Evolutionary conservation across 768 basidiomycete species (phyloP), one percentile per base, ranked within the genome.

Genomic region (Rhizopogon roseolus): DNA sequence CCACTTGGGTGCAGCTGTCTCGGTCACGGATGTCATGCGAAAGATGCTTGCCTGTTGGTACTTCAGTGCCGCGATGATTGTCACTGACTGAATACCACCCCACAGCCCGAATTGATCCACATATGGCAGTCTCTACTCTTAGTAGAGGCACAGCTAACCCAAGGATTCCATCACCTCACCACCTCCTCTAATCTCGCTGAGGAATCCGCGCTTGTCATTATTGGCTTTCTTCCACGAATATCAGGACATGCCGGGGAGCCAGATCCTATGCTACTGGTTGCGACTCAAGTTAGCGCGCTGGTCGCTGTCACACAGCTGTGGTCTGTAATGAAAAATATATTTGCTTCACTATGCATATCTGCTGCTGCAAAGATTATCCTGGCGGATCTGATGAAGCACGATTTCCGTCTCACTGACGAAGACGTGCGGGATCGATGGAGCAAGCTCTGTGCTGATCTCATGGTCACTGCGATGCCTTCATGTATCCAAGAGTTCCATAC

Each of bases 61-160:
- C 53, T 52, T 32, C 34, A 29, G 28, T 32, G 19, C 45, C 22
- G 32, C 41, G 13, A n/a, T 28, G 37, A 41, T 22, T 44, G 29
- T 48, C 49, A 32, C 45, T 25, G 40, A 49, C 54, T 57, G 19
- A 60, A 19, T 48, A 9, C 7, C 57, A 32, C 22, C 53, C 22
- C 27, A 27, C 57, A 81, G 80, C 56, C 64, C 13, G 65, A 66
- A 41, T 65, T 82, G 25, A 43, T 80, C 4, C 62, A 69, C 41
- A 65, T 73, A 1, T 87, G 85, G 85, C 74, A 80, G 56, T 74
- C 78, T 0, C 71, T 87, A 16, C 66, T 88, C n/a, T 74, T 82
- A 25, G 76, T 68, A 16, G 77, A 74, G 41, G 68, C 77, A 9
- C 73, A 77, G 49, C 61, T 78, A 10, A 72, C 73, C 0, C 73